Conservation (phyloP, 2,329 filamentous ascomycete species). For the Neocucurbitaria cava region DNA sequence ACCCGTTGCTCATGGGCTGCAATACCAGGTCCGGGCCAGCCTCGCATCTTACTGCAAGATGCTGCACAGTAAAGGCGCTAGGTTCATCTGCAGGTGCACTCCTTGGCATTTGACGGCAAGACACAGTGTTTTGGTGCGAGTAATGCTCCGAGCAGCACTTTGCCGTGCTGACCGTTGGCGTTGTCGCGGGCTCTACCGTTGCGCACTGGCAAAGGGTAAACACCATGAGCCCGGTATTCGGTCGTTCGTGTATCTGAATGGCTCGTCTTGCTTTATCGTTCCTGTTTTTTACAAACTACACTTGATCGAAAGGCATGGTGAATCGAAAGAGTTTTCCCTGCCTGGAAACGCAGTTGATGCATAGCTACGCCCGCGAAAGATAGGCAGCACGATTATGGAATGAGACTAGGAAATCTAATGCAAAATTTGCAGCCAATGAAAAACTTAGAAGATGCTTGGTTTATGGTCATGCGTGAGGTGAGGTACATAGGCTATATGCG, state of each 20-base stretch:
- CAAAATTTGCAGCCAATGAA: slow-evolving; percentile 13
- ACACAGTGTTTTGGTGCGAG: slow-evolving; percentile 8
- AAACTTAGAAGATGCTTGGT: slow-evolving; percentile 3
- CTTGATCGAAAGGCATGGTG: neutral
- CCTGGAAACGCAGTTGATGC: neutral
- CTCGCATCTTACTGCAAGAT: slow-evolving; percentile 11
- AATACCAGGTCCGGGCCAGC: slow-evolving; percentile 1
- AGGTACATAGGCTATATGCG: slow-evolving; percentile 19
- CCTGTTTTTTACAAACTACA: neutral
- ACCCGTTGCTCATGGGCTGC: neutral
- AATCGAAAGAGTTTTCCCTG: neutral
- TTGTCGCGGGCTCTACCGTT: slow-evolving; percentile 2
- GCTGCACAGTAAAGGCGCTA: slow-evolving; percentile 6
- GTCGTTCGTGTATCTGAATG: slow-evolving; percentile 1
- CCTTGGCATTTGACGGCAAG: slow-evolving; percentile 5
- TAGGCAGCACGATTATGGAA: slow-evolving; percentile 9
- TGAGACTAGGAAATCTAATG: slow-evolving; percentile 6
- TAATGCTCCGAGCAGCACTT: slow-evolving; percentile 19
- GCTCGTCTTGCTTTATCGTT: neutral
- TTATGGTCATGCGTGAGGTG: slow-evolving; percentile 13
- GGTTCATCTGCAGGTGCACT: slow-evolving; percentile 11
- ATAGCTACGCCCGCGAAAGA: slow-evolving; percentile 4
- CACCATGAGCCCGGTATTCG: slow-evolving; percentile 15
- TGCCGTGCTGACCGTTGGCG: slow-evolving; percentile 11
- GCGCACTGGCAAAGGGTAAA: slow-evolving; percentile 10